A percentile compares a stretch with the other conserved stretches of the same genome.
Evolutionary conservation across 176 grass and related monocot species (phyloP).

Genomic region (Leersia perrieri): DNA sequence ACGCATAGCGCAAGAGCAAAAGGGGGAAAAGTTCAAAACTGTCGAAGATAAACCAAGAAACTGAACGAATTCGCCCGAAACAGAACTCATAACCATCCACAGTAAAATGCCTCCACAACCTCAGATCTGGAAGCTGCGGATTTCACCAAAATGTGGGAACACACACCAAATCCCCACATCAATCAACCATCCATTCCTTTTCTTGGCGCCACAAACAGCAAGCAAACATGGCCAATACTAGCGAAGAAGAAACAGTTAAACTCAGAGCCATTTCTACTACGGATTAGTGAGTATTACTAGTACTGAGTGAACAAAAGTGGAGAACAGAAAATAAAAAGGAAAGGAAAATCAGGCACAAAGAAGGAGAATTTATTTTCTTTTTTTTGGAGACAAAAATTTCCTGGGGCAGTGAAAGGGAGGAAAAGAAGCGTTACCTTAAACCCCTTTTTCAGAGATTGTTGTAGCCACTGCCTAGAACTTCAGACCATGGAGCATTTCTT

Average conservation of each 20-base stretch:
- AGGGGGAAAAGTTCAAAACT: not conserved
- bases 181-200: not conserved
- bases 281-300: not conserved
- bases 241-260: not conserved
- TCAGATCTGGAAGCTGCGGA: slow-evolving; percentile 17
- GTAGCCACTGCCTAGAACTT: not conserved
- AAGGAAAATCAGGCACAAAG: not conserved
- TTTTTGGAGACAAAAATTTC: not conserved
- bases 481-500: slow-evolving; percentile 31
- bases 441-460: not conserved
- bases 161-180: not conserved
- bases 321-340: not conserved
- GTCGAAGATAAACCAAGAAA: slow-evolving; percentile 7
- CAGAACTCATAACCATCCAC: not conserved
- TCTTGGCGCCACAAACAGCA: not conserved
- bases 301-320: not conserved
- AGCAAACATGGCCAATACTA: not conserved
- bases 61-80: not conserved
- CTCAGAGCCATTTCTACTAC: not conserved
- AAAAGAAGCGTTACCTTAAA: slow-evolving; percentile 23
- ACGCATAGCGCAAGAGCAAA: not conserved
- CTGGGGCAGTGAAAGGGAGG: not conserved
- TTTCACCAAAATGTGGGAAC: not conserved
- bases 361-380: no score
- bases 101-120: not conserved